phyloP scores from a whole-genome alignment of 2,329 filamentous ascomycete species.

The Clarireedia monteithiana region DNA sequence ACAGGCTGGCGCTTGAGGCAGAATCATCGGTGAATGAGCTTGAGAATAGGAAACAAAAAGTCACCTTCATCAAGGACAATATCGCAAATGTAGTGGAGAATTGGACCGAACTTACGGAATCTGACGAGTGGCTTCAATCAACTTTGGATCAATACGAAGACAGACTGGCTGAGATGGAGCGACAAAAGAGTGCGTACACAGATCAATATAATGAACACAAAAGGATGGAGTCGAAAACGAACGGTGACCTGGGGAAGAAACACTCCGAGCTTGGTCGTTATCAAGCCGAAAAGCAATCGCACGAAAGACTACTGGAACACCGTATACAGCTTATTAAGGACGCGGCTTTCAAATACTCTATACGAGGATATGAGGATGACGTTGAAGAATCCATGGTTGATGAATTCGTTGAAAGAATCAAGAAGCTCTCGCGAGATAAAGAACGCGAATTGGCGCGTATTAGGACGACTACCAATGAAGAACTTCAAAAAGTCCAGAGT shows the following conservation, averaged over 20 bases:
- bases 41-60: conserved; percentile 66
- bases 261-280: conserved; percentile 65
- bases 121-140: conserved; percentile 66
- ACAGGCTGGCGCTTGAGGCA: conserved; percentile 65
- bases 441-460: conserved; percentile 68
- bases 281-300: conserved; percentile 79
- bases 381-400: conserved; percentile 65
- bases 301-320: conserved; percentile 68
- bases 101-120: conserved; percentile 68
- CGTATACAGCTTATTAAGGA: conserved; percentile 71
- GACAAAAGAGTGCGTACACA: conserved; percentile 56
- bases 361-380: conserved; percentile 78
- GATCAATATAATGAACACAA: conserved; percentile 60
- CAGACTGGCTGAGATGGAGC: conserved; percentile 56
- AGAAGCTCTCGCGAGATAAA: conserved; percentile 69
- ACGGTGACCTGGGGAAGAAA: conserved; percentile 42
- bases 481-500: conserved; percentile 64
- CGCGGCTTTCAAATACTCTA: conserved; percentile 66
- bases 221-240: conserved; percentile 36
- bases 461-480: conserved; percentile 64
- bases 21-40: conserved; percentile 68
- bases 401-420: conserved; percentile 70
- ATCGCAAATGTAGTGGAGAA: conserved; percentile 67
- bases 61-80: conserved; percentile 61
- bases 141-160: conserved; percentile 73